Percentiles rank a stretch among this genome's conserved stretches.
phyloP scores from a whole-genome alignment of 2,329 filamentous ascomycete genomes.

The Colletotrichum melonis region DNA sequence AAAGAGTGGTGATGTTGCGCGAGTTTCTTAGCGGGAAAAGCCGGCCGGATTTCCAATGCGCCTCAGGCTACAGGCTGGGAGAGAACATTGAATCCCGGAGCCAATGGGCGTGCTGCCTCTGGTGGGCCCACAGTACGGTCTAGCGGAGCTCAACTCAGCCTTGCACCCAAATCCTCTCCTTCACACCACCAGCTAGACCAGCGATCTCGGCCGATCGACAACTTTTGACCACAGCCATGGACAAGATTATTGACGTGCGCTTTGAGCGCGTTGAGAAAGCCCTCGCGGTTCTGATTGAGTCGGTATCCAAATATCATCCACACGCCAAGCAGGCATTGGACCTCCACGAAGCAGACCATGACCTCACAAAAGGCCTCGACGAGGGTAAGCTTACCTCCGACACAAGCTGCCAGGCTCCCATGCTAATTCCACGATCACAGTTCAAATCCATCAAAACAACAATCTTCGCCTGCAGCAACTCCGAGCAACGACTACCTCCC shows the following conservation, averaged over 20 bases:
- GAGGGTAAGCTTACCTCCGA: constrained; percentile 59
- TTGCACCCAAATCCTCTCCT: constrained; percentile 14
- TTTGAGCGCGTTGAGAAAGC: constrained; percentile 76
- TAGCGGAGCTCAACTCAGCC: constrained; percentile 26
- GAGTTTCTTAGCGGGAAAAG: constrained; percentile 38
- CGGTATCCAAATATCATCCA: constrained; percentile 85
- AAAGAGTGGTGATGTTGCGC: constrained; percentile 35
- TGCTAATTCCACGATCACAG: constrained; percentile 49
- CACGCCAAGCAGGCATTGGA: constrained; percentile 75
- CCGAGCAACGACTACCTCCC: constrained; percentile 71
- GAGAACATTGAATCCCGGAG: constrained; percentile 3
- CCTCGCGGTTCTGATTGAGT: constrained; percentile 78
- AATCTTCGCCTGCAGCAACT: constrained; percentile 75
- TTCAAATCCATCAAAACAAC: constrained; percentile 82
- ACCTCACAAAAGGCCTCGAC: constrained; percentile 73
- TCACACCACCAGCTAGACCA: background rate
- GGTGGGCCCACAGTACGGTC: background rate
- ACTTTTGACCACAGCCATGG: constrained; percentile 57
- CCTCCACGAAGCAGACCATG: constrained; percentile 76
- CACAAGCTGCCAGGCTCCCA: background rate
- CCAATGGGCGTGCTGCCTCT: constrained; percentile 22
- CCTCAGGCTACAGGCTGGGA: constrained; percentile 34
- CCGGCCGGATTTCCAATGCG: constrained; percentile 36
- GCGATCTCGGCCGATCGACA: background rate
- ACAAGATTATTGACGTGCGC: constrained; percentile 69